These are phyloP conservation scores for Bauhinia variegata DNA, from an alignment of 306 rosid genomes.

Conservation along the genomic window DNA sequence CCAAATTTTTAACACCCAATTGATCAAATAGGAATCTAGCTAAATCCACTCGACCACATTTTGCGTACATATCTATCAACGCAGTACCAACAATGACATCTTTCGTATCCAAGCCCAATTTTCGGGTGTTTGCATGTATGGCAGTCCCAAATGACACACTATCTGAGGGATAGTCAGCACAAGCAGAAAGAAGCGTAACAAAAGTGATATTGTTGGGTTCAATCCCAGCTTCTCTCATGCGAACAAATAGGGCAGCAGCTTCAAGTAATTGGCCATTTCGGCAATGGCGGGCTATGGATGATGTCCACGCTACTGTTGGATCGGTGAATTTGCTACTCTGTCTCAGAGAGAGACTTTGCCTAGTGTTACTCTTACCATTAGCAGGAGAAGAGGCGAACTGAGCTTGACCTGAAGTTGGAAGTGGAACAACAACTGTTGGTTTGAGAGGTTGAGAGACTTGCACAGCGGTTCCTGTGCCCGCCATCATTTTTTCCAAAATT, in stretches of 20 bases:
- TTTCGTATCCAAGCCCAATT: constrained; percentile 53
- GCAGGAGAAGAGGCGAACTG: constrained; percentile 28
- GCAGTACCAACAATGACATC: constrained; percentile 87
- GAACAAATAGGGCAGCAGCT: constrained; percentile 60
- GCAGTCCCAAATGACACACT: constrained; percentile 50
- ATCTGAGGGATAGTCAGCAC: constrained; percentile 54
- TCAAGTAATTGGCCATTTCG: constrained; percentile 58
- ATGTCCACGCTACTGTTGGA: constrained; percentile 69
- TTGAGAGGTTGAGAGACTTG: constrained; percentile 46
- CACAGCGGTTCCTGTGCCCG: constrained; percentile 31
- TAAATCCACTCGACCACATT: constrained; percentile 46
- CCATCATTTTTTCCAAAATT: constrained; percentile 43
- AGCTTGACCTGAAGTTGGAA: constrained; percentile 33
- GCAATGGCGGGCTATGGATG: constrained; percentile 71
- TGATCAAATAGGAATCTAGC: constrained; percentile 67
- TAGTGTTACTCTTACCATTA: constrained; percentile 31
- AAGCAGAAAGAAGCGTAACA: constrained; percentile 74
- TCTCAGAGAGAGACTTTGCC: constrained; percentile 36
- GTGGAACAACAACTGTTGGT: constrained; percentile 15
- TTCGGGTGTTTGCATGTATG: constrained; percentile 60
- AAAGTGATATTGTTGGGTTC: constrained; percentile 77
- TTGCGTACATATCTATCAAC: constrained; percentile 76
- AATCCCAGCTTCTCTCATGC: constrained; percentile 63
- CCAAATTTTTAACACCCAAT: constrained; percentile 59
- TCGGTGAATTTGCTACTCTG: constrained; percentile 36